Conservation (phyloP, 169 alveolate species). For the Babesia bovis region DNA sequence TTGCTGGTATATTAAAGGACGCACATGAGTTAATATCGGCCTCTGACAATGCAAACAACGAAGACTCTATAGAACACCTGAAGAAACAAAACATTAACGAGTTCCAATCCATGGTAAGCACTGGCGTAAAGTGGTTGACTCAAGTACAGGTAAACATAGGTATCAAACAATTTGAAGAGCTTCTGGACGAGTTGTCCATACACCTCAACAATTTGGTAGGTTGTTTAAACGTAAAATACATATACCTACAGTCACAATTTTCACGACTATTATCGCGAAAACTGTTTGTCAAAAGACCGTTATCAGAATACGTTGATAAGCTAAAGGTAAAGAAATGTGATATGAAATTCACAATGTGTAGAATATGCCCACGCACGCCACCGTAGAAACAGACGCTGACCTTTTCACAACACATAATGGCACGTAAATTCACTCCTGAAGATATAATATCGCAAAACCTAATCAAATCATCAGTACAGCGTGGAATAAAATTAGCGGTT, state of each 20-base stretch:
- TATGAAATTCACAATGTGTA: not conserved
- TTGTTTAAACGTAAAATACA: not conserved
- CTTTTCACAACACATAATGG: slow-evolving; percentile 46
- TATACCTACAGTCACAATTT: slow-evolving; percentile 5
- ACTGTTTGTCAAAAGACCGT: not conserved
- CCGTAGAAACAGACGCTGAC: not conserved
- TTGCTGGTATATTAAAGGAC: slow-evolving; percentile 6
- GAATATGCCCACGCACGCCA: slow-evolving; percentile 45
- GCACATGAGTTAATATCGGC: slow-evolving; percentile 2
- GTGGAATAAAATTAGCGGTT: slow-evolving; percentile 82
- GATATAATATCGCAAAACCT: slow-evolving; percentile 83
- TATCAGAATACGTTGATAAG: not conserved
- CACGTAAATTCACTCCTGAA: slow-evolving; percentile 68
- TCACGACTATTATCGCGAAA: slow-evolving; percentile 15
- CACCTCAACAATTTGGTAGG: slow-evolving; percentile 50
- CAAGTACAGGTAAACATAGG: slow-evolving; percentile 26
- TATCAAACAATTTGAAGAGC: slow-evolving; percentile 40
- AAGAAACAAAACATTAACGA: slow-evolving; percentile 40
- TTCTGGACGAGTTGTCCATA: slow-evolving; percentile 23
- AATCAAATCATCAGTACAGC: slow-evolving; percentile 85
- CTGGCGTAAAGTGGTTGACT: not conserved
- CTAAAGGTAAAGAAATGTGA: not conserved
- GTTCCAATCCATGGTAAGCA: slow-evolving; percentile 38
- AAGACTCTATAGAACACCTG: not conserved
- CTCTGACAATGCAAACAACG: not conserved